Conservation (phyloP, 257 asterid genomes). For the Apocynum venetum region DNA sequence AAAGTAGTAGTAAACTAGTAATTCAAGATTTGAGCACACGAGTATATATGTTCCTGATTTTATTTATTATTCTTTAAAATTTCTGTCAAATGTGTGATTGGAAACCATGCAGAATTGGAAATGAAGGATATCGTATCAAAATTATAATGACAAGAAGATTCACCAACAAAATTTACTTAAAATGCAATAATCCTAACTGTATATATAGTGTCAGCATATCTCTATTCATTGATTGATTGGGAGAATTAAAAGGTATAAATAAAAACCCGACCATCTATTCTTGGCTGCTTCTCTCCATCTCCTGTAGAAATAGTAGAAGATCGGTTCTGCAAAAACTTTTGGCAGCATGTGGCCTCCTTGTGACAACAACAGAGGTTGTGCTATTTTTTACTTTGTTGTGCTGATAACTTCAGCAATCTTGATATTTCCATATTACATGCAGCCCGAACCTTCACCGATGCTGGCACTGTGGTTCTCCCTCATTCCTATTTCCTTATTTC, state of each 20-base stretch:
- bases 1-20: background rate
- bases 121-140: background rate
- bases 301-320: no score
- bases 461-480: constrained; percentile 3
- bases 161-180: background rate
- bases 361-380: background rate
- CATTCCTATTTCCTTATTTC: background rate
- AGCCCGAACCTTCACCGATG: constrained; percentile 9
- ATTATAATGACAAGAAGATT: background rate
- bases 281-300: no score
- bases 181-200: background rate
- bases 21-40: no score
- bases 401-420: background rate
- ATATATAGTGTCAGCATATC: background rate
- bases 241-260: background rate
- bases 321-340: no score
- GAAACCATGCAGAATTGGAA: background rate
- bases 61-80: no score
- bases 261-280: background rate
- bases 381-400: background rate
- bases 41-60: no score
- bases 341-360: background rate
- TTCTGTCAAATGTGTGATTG: background rate
- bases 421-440: constrained; percentile 13
- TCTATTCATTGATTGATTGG: background rate